Evolutionary conservation across 176 grass and related monocot genomes (phyloP).

Genomic region (Musa troglodytarum): DNA sequence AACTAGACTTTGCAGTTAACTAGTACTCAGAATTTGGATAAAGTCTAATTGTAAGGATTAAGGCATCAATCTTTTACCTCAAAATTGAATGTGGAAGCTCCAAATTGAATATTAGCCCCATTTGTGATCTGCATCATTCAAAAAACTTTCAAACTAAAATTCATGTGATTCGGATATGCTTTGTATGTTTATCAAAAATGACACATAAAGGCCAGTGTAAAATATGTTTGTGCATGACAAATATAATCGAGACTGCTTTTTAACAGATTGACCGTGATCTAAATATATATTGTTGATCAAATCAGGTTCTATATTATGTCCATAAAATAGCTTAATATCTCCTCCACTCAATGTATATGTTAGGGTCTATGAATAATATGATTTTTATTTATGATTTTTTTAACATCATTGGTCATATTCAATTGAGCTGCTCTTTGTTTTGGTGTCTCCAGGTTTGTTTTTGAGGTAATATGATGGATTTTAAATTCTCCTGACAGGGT

Average conservation of each 20-base stretch:
- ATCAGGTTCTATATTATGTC: background rate
- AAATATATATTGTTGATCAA: background rate
- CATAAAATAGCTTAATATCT: background rate
- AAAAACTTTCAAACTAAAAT: background rate
- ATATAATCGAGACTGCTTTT: no score
- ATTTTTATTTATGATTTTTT: no score
- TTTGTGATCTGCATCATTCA: no score
- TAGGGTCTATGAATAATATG: background rate
- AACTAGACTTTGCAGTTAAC: background rate
- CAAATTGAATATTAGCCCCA: background rate
- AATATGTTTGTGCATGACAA: no score
- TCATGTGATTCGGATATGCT: background rate
- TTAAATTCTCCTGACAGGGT: no score
- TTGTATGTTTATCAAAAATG: background rate
- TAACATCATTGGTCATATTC: no score
- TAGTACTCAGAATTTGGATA: background rate
- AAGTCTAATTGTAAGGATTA: background rate
- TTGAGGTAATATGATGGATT: no score
- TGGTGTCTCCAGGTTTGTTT: no score
- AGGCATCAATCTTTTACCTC: background rate
- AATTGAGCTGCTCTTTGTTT: no score
- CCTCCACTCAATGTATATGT: background rate
- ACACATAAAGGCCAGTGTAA: no score
- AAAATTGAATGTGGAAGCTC: background rate
- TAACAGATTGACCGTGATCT: no score